Percentiles rank a stretch among this genome's conserved stretches.
phyloP scores from a whole-genome alignment of 2,329 filamentous ascomycete species.

The Rhynchosporium secalis region DNA sequence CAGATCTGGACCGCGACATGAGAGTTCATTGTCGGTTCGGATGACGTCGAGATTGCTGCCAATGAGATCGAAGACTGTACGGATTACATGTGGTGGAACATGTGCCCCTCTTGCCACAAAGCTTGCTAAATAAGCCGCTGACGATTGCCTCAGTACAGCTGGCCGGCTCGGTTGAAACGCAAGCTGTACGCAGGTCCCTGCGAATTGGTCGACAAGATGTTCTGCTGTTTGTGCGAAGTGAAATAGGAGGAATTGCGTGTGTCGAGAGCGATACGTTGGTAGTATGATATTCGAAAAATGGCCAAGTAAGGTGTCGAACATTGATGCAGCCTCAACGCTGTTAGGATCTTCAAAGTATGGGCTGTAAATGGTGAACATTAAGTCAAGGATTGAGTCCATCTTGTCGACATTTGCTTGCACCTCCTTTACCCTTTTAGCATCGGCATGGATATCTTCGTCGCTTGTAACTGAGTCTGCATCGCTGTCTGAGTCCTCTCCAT shows the following conservation, averaged over 20 bases:
- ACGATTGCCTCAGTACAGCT: conserved; percentile 75
- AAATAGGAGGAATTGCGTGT: conserved; percentile 94
- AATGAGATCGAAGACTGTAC: conserved; percentile 78
- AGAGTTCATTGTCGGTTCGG: conserved; percentile 68
- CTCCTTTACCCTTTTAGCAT: conserved; percentile 63
- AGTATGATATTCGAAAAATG: conserved; percentile 89
- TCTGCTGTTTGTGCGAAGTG: conserved; percentile 87
- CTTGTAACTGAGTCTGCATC: conserved; percentile 71
- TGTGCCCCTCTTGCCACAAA: conserved; percentile 90
- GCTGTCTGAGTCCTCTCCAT: conserved; percentile 53
- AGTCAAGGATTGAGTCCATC: conserved; percentile 85
- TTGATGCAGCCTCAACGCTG: conserved; percentile 66
- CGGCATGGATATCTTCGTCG: conserved; percentile 67
- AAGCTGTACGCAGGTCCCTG: conserved; percentile 71
- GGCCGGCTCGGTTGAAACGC: conserved; percentile 65
- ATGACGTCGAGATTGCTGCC: conserved; percentile 75
- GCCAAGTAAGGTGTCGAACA: conserved; percentile 75
- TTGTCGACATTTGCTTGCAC: conserved; percentile 84
- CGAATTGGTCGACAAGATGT: conserved; percentile 77
- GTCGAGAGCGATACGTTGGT: conserved; percentile 86
- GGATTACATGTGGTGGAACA: conserved; percentile 73
- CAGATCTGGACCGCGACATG: conserved; percentile 80
- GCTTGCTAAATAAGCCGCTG: conserved; percentile 88
- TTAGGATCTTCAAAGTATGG: conserved; percentile 69
- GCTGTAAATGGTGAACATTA: conserved; percentile 81